Evolutionary conservation across 768 basidiomycete species (phyloP), one percentile per base, ranked within the genome.

Genomic region (Lyophyllum atratum): DNA sequence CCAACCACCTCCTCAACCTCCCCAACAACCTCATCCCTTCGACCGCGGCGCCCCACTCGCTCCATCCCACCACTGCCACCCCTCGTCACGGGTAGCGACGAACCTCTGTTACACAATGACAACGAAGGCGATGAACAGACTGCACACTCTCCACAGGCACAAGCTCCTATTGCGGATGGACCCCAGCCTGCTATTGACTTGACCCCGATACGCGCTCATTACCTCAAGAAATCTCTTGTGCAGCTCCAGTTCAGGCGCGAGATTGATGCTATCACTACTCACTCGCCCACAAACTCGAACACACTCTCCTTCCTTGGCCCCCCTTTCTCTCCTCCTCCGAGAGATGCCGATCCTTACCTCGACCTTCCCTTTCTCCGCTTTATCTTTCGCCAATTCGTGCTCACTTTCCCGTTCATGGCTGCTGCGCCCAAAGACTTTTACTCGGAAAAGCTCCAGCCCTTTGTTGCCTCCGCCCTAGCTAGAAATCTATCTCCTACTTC

Each of bases 211-310:
- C 89, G 95, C 42, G 94, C 95, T 4, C 97, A 99, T 69, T 99
- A 99, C 73, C 91, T 99, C 70, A 99, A 98, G 80, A 98, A 98
- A 73, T 84, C 92, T 17, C 86, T 99, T 54, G 81, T 98, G 43
- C 85, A 90, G 63, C 86, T 98, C 50, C 88, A 98, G 71, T 86
- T 98, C 64, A 74, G 77, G 64, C 75, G 74, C n/a, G 97, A 99
- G 72, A 82, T 98, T 59, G 78, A 85, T 58, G 75, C 76, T 21
- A 79, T 94, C 61, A 83, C 85, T 10, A 76, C 81, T 5, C 75
- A 82, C 0, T 65, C 76, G 1, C 66, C 76, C 19, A 75, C 73
- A 46, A 80, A 79, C 51, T 66, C 80, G 5, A 89, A 87, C 21
- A 80, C 93, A 0, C 81, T 98, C 54, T 93, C 94, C 12, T 85